Evolutionary conservation across 352 stramenopile species (phyloP), one percentile per base, ranked within the genome.

Genomic region (Phytophthora gonapodyides): DNA sequence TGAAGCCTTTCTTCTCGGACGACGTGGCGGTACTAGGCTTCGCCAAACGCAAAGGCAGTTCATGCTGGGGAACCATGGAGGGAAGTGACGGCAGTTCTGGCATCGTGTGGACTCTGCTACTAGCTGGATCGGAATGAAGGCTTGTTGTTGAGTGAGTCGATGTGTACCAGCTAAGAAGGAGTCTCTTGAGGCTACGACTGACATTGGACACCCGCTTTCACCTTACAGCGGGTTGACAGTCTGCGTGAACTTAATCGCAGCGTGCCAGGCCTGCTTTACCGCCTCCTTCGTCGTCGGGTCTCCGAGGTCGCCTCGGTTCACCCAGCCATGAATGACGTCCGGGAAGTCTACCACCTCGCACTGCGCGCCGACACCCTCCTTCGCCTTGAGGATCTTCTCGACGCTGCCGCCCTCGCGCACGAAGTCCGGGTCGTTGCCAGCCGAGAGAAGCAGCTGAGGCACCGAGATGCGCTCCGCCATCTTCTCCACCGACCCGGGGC

Each of bases 281-380:
- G 44, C 58, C 5, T 46, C 51, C 47, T 79, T 73, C 13, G 73
- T 44, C 7, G 48, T 58, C 12, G 67, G 31, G 53, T 88, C 65
- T 10, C 69, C 56, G n/a, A 88, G 16, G 41, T 87, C 73, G 16
- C 75, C 75, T 54, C 78, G 74, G 70, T 83, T 81, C 44, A 87
- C 77, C 77, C 77, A 91, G 41, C 75, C 74, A 42, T 88, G 75
- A 21, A 76, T 64, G 34, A 80, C 67, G 27, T 78, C 47, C 10
- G 61, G 57, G 64, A 85, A 91, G 56, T 84, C 67, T 9, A 79
- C 41, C 11, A 80, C 74, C 8, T 63, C 10, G 65, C 64, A 63
- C 44, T 59, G 46, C 42, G 57, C 37, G 17, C 47, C 42, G 15
- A 69, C 52, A 31, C 40, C 58, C 5, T 30, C 3, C 58, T 61